Evolutionary conservation across 1,139 yeast species (phyloP).

Genomic region (Lodderomyces pseudojiufengensis): DNA sequence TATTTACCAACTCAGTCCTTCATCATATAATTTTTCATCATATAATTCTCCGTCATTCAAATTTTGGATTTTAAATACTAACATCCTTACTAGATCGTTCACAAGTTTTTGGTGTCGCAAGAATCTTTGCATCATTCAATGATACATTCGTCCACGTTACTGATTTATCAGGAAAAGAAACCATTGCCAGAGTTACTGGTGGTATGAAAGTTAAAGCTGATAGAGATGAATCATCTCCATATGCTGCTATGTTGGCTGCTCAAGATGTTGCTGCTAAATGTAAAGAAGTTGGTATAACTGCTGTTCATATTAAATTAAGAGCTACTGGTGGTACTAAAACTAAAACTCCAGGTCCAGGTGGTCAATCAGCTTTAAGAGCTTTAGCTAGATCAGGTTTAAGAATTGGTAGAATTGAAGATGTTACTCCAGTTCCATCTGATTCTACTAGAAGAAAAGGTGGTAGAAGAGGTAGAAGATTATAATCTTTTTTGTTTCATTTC

Average conservation of each 20-base stretch:
- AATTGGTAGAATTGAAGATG: conserved; percentile 99
- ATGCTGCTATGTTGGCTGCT: conserved; percentile 99
- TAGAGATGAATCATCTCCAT: conserved; percentile 99
- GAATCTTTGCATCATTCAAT: conserved; percentile 99
- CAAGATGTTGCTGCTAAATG: conserved; percentile 99
- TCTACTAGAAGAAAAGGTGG: conserved; percentile 99
- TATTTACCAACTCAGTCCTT: too few relatives aligned
- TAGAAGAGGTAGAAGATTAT: conserved; percentile 99
- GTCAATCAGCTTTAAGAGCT: conserved; percentile 99
- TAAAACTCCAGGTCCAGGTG: conserved; percentile 99
- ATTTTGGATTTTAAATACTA: too few relatives aligned
- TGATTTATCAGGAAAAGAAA: conserved; percentile 99
- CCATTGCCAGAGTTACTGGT: conserved; percentile 99
- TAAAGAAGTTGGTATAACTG: conserved; percentile 99
- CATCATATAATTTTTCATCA: too few relatives aligned
- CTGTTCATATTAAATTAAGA: conserved; percentile 99
- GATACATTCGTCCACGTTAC: conserved; percentile 99
- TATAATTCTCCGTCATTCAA: too few relatives aligned
- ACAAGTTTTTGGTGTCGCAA: conserved; percentile 99
- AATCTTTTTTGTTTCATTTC: conserved; percentile 16
- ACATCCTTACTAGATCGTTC: conserved; percentile 13
- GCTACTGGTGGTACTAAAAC: conserved; percentile 99
- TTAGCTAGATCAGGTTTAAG: conserved; percentile 99
- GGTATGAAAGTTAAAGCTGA: conserved; percentile 99
- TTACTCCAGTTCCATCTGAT: conserved; percentile 99